phyloP scores from a whole-genome alignment of 1,284 basidiomycete species.

The Cystobasidium slooffiae region DNA sequence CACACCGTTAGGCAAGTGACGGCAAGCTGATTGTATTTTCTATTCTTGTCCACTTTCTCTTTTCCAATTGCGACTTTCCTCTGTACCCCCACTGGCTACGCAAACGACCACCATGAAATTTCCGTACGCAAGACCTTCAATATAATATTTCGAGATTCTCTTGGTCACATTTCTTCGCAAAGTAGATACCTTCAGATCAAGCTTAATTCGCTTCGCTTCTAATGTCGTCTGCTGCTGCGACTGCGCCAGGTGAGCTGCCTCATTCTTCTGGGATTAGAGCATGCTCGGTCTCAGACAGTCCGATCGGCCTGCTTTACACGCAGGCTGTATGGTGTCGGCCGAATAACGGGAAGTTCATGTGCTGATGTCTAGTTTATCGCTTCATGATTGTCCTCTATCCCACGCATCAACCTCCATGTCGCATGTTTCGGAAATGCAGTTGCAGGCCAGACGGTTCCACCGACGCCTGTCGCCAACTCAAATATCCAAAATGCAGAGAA shows the following conservation, averaged over 20 bases:
- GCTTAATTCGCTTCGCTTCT: neutral
- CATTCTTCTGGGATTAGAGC: neutral
- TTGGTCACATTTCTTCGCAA: neutral
- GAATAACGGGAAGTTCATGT: neutral
- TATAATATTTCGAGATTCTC: neutral
- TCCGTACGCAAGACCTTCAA: neutral
- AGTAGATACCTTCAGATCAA: neutral
- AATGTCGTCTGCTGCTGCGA: slow-evolving; percentile 27
- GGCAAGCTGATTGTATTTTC: neutral
- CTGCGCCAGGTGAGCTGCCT: slow-evolving; percentile 25
- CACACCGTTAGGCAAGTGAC: neutral
- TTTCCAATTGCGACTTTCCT: neutral
- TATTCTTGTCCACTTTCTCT: neutral
- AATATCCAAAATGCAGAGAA: slow-evolving; percentile 5
- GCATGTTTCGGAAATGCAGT: neutral
- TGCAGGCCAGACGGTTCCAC: slow-evolving; percentile 27
- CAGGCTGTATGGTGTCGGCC: neutral
- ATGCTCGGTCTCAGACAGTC: neutral
- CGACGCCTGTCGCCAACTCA: neutral
- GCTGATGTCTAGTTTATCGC: neutral
- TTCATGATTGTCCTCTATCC: neutral
- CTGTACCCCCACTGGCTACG: neutral
- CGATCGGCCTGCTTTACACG: slow-evolving; percentile 4
- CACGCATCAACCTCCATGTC: neutral
- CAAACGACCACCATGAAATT: neutral